Conservation (phyloP, 1,284 basidiomycete genomes). For the Cryptococcus amylolentus region DNA sequence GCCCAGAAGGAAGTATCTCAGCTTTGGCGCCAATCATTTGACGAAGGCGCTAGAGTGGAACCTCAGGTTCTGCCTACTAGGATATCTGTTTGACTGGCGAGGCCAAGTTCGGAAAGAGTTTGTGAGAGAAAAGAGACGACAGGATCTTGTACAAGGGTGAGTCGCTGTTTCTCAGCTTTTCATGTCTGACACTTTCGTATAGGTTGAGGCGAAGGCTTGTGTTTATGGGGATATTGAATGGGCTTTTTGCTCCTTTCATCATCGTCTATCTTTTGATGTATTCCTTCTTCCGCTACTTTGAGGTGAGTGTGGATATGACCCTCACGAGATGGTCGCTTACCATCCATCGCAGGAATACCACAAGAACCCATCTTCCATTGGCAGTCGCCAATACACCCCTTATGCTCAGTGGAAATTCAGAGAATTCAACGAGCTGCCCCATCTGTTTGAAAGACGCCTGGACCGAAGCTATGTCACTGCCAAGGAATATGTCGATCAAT, state of each 20-base stretch:
- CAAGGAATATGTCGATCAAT: conserved; percentile 94
- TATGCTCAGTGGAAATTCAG: conserved; percentile 98
- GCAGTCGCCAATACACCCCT: conserved; percentile 85
- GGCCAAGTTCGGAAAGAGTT: conserved; percentile 89
- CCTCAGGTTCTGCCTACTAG: conserved; percentile 87
- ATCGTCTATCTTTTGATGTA: conserved; percentile 95
- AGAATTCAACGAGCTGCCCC: conserved; percentile 97
- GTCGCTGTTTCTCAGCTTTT: conserved; percentile 29
- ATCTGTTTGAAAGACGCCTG: conserved; percentile 80
- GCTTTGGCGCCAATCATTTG: conserved; percentile 53
- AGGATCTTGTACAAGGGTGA: conserved; percentile 76
- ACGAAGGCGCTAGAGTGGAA: conserved; percentile 96
- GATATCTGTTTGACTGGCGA: conserved; percentile 82
- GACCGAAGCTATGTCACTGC: conserved; percentile 84
- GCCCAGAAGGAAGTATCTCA: conserved; percentile 31
- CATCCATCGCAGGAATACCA: conserved; percentile 75
- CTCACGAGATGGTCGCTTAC: background rate
- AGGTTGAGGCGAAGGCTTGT: conserved; percentile 82
- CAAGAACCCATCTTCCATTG: conserved; percentile 93
- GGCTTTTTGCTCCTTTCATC: conserved; percentile 93
- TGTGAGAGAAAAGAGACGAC: conserved; percentile 74
- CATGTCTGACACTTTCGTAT: conserved; percentile 3
- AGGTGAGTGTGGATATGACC: conserved; percentile 56
- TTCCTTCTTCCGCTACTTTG: conserved; percentile 99
- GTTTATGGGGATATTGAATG: conserved; percentile 94